Evolutionary conservation across 2,329 filamentous ascomycete species (phyloP).

Genomic region (Cladophialophora carrionii): DNA sequence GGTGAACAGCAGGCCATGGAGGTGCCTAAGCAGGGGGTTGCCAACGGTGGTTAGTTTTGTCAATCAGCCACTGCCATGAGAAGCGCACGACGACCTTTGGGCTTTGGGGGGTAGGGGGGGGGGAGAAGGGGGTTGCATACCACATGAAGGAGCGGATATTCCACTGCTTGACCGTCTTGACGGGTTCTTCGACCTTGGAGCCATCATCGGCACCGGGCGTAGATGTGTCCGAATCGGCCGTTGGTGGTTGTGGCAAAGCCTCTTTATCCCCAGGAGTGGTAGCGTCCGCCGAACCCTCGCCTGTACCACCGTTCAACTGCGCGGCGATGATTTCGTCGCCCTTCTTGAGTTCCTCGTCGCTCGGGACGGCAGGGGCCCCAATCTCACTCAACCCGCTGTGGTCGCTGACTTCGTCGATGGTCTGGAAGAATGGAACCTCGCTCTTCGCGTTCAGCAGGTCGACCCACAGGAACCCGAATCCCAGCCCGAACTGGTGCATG

Average conservation of each 20-base stretch:
- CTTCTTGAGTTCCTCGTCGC: conserved; percentile 33
- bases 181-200: conserved; percentile 32
- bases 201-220: conserved; percentile 33
- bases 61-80: not conserved
- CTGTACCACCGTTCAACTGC: conserved; percentile 6
- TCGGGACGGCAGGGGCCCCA: conserved; percentile 32
- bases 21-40: conserved; percentile 33
- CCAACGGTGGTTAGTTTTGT: not conserved
- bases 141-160: conserved; percentile 36
- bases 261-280: conserved; percentile 3
- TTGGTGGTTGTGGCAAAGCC: not conserved
- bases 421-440: conserved; percentile 34
- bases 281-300: not conserved
- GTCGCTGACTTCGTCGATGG: conserved; percentile 33
- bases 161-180: conserved; percentile 32
- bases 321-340: conserved; percentile 31
- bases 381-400: conserved; percentile 37
- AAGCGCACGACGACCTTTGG: conserved; percentile 34
- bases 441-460: conserved; percentile 35
- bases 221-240: conserved; percentile 12
- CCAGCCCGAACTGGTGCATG: conserved; percentile 39
- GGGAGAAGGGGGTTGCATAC: conserved; percentile 20
- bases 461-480: conserved; percentile 37
- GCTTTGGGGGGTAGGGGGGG: conserved; percentile 40
- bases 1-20: conserved; percentile 44